Base-by-base conservation (phyloP, 2,329 filamentous ascomycete genomes). In the Trichoderma asperellum region DNA sequence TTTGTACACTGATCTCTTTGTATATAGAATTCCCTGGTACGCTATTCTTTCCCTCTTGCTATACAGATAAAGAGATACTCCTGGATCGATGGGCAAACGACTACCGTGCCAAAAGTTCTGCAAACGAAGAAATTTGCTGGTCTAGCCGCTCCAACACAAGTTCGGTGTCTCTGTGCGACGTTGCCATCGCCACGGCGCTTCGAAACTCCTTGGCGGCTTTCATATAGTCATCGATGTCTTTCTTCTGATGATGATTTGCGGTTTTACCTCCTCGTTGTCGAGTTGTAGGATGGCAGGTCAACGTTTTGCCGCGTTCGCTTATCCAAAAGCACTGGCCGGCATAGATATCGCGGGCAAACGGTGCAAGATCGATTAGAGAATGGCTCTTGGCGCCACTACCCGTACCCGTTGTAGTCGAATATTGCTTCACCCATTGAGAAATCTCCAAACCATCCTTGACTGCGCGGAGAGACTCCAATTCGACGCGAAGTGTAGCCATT, bases 91-190 rank as follows among this genome's bases (percentile, higher is more conserved):
- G 40, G 4, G 24, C 4, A n/a, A 43, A 4, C 16, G 16, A 8
- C 8, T 66, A 57, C 37, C 18, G 53, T 27, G 7, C 35, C 53
- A 66, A 16, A 16, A 16, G 37, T 10, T 56, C 27, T 12, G 49
- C 53, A 57, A 66, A 57, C 53, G 52, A 66, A 29, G 37, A 37
- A 66, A 49, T 58, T 37, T 66, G 53, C 49, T 49, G 34, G 37
- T 66, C 62, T 21, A 66, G 53, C 29, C 53, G 62, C 27, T 66
- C 27, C 35, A 66, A 14, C 29, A 66, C 37, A 47, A 35, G 11
- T 35, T 49, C 5, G 8, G 62, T 66, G 40, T 66, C 62, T 34
- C 62, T 66, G 37, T 66, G 62, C 37, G 62, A 66, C 56, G 27
- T 49, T 4, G 62, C 62, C n/a, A 53, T 66, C 18, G 62, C 62